phyloP scores from a whole-genome alignment of 140 eudicot species.

The Anethum foeniculum region DNA sequence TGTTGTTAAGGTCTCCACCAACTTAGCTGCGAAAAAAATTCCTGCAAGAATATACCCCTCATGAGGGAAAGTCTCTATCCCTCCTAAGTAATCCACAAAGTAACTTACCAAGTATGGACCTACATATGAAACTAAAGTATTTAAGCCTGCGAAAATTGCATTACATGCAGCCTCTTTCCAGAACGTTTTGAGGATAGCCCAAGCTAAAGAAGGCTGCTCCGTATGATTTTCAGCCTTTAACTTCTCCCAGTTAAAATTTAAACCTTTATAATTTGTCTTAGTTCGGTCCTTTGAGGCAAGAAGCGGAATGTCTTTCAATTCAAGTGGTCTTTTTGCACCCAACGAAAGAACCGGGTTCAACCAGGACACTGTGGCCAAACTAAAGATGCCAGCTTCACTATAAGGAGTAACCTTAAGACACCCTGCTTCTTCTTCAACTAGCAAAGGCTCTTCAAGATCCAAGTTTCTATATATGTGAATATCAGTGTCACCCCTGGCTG shows the following conservation, averaged over 20 bases:
- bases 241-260: constrained; percentile 50
- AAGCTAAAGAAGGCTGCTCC: constrained; percentile 42
- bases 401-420: constrained; percentile 50
- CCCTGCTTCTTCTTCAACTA: constrained; percentile 45
- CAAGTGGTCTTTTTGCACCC: constrained; percentile 56
- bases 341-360: constrained; percentile 41
- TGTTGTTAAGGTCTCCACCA: constrained; percentile 47
- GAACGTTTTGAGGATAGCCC: constrained; percentile 48
- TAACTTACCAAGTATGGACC: constrained; percentile 63
- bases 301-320: constrained; percentile 47
- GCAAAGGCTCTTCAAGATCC: constrained; percentile 45
- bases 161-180: constrained; percentile 50
- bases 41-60: constrained; percentile 56
- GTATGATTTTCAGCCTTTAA: constrained; percentile 31
- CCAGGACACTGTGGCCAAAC: constrained; percentile 54
- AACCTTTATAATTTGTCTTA: constrained; percentile 34
- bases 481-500: constrained; percentile 42
- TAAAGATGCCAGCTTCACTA: constrained; percentile 42
- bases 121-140: constrained; percentile 50
- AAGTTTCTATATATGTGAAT: constrained; percentile 28
- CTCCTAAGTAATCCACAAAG: constrained; percentile 49
- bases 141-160: constrained; percentile 49
- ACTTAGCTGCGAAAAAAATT: constrained; percentile 38
- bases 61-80: constrained; percentile 33
- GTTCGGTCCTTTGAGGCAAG: constrained; percentile 49